Evolutionary conservation across 2,329 filamentous ascomycete species (phyloP), one percentile per base, ranked within the genome.

Genomic region (Microsporum audouinii): DNA sequence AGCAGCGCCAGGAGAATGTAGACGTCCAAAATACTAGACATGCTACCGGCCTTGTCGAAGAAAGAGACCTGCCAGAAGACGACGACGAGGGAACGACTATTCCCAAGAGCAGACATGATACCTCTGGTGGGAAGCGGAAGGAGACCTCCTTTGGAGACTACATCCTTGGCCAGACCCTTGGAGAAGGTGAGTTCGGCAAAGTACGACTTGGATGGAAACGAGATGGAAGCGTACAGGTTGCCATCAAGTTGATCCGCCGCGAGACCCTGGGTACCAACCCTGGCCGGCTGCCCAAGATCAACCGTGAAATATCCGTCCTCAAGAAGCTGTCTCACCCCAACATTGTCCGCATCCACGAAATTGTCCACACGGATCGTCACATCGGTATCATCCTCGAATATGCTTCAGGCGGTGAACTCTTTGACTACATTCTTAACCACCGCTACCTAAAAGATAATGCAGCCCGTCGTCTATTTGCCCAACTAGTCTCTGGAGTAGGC

Each of bases 331-430:
- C 91, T 45, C 94, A 99, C 74, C 91, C 92, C 23, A 99, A 99
- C 73, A 99, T 99, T 72, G 94, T 99, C 59, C 87, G 89, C 63
- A 79, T 99, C 58, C 92, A 97, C 75, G 95, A 99, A 76, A 97
- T 99, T 89, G 91, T 96, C 34, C 92, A 97, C 75, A 97, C 94
- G 0, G 91, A 97, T 70, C 85, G 90, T 66, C 91, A 97, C 69
- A 99, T 97, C 74, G 94, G 94, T 66, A 97, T 99, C 70, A 95
- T 99, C 68, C 83, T 99, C 68, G 94, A 99, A 76, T 99, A 99
- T 72, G 94, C 94, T 3, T 99, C 94, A 0, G 94, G 94, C 23
- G 94, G 94, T 63, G 94, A 99, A 75, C 83, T 99, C 2, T 99
- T 99, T 74, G 94, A 99, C 75, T 96, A 96, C 75, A 99, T 99